Conservation (phyloP, 169 alveolate genomes). For the Perkinsus marinus region DNA sequence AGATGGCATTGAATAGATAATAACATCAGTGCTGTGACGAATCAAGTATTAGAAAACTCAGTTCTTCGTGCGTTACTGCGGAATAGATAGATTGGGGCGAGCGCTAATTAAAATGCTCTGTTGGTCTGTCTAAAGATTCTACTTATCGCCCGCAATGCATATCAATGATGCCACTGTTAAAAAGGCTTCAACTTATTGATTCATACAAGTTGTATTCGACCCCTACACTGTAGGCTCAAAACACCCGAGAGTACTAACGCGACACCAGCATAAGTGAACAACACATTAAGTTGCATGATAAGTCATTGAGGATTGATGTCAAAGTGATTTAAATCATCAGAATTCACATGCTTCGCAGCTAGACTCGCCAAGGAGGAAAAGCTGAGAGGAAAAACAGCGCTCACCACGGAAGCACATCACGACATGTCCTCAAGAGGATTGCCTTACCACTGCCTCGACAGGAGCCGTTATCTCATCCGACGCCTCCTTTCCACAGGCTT, state of each 20-base stretch:
- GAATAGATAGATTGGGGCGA: too few relatives aligned
- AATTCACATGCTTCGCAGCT: not conserved
- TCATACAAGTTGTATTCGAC: too few relatives aligned
- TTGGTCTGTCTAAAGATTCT: too few relatives aligned
- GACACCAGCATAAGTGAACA: not conserved
- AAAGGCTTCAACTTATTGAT: too few relatives aligned
- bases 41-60: not conserved
- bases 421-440: not conserved
- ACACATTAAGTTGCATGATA: not conserved
- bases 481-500: not conserved
- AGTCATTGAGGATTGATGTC: not conserved
- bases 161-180: too few relatives aligned
- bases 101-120: too few relatives aligned
- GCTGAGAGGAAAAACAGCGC: not conserved
- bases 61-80: not conserved
- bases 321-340: not conserved
- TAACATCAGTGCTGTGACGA: not conserved
- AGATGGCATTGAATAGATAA: not conserved
- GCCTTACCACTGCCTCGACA: not conserved
- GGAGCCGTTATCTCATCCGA: not conserved
- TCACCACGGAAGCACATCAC: not conserved
- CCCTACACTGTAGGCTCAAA: too few relatives aligned
- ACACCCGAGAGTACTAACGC: not conserved
- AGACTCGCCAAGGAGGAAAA: not conserved
- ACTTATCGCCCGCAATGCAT: too few relatives aligned